phyloP scores from a whole-genome alignment of 768 basidiomycete genomes.

The Dendrothele bispora region DNA sequence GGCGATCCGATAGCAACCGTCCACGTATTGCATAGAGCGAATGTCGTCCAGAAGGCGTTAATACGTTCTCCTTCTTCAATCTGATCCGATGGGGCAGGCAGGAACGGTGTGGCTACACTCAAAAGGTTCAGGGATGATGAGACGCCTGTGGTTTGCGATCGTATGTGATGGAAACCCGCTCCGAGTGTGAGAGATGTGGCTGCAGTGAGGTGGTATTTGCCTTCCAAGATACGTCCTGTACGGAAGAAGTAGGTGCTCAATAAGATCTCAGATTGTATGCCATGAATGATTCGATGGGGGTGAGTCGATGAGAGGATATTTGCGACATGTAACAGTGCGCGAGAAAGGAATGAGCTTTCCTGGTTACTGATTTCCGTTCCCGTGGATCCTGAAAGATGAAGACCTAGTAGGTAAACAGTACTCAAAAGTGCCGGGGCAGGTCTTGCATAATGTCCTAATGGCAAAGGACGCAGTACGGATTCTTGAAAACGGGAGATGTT shows the following conservation, averaged over 20 bases:
- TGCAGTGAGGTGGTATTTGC: conserved; percentile 37
- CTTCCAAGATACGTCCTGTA: conserved; percentile 39
- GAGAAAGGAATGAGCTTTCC: conserved; percentile 47
- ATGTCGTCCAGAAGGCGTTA: conserved; percentile 41
- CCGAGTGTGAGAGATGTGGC: conserved; percentile 30
- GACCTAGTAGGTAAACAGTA: conserved; percentile 53
- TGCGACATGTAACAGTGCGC: conserved; percentile 38
- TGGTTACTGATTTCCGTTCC: conserved; percentile 25
- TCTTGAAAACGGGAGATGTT: conserved; percentile 46
- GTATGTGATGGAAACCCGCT: conserved; percentile 33
- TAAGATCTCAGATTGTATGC: conserved; percentile 39
- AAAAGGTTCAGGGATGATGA: conserved; percentile 34
- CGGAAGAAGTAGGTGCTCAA: conserved; percentile 44
- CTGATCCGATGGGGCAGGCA: conserved; percentile 3
- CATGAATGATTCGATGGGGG: conserved; percentile 30
- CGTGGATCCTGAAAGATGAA: conserved; percentile 41
- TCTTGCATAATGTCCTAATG: conserved; percentile 45
- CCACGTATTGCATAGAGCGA: conserved; percentile 29
- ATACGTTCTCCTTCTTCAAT: conserved; percentile 38
- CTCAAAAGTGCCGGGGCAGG: conserved; percentile 52
- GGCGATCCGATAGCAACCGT: conserved; percentile 26
- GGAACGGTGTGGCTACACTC: conserved; percentile 37
- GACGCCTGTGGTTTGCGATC: conserved; percentile 37
- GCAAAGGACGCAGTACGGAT: conserved; percentile 44
- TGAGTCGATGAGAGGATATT: conserved; percentile 11